Evolutionary conservation across 495 filamentous ascomycete species (phyloP), one percentile per base, ranked within the genome.

Genomic region (Cudoniella acicularis): DNA sequence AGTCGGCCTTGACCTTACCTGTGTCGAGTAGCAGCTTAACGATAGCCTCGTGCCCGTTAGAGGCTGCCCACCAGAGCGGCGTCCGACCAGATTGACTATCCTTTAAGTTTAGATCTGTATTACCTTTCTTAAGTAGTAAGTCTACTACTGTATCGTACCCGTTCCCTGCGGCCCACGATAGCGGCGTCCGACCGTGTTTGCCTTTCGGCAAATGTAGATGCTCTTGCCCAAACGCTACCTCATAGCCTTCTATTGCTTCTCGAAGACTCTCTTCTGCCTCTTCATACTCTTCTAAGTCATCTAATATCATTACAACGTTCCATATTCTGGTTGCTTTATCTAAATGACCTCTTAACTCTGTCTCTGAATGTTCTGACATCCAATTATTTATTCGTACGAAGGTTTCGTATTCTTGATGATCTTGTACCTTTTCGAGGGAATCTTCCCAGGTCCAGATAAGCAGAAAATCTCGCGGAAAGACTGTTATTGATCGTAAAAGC

Each of bases 381-480:
- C 11, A 26, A 36, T 10, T 36, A 60, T 60, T 26, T 60, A 48
- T 60, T 17, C 30, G 10, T 42, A 41, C 17, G 21, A 40, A 54
- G 22, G 36, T 20, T 54, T 60, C 50, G 41, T 53, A 60, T 54
- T 26, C 50, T 53, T 16, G n/a, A 40, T 23, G 57, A 60, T 36
- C 30, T 36, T 60, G 57, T 36, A 30, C 48, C 42, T 49, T 36
- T 36, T 4, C 57, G 16, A 8, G 42, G 41, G 50, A 48, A 8
- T 46, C 48, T 60, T 60, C 50, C 57, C 36, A 54, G 57, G 63
- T 23, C 64, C 67, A 69, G 59, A 67, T 56, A 42, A 69, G 61
- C 51, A 67, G 45, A 52, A 67, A 61, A 45, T 63, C 46, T 25
- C 21, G 55, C 47, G 49, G 17, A 52, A 64, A 63, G 21, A 17